Conservation (phyloP, 2,329 filamentous ascomycete genomes). For the Leptographium wingfieldii region DNA sequence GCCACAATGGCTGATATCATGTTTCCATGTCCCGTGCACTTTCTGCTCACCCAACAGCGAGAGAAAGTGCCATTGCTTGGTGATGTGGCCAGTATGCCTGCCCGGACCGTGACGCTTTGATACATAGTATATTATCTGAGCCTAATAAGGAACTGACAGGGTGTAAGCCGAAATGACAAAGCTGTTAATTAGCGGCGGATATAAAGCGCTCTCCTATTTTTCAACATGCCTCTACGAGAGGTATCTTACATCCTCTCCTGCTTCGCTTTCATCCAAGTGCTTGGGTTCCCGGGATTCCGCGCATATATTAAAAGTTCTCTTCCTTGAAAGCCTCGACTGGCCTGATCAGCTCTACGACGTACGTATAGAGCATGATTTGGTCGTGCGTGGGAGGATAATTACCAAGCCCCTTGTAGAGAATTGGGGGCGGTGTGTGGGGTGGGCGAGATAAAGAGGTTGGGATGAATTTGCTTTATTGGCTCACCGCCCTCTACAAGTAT, state of each 20-base stretch:
- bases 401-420: not conserved
- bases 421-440: slow-evolving; percentile 1
- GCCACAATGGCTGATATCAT: not conserved
- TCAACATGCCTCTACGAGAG: too few species aligned
- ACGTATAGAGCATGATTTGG: too few species aligned
- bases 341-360: too few species aligned
- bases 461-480: not conserved
- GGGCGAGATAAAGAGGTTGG: not conserved
- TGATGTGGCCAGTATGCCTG: not conserved
- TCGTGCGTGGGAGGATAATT: not conserved
- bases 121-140: not conserved
- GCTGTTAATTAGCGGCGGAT: not conserved
- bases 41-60: not conserved
- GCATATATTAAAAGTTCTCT: too few species aligned
- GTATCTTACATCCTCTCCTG: too few species aligned
- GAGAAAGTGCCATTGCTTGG: not conserved
- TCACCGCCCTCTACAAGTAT: not conserved
- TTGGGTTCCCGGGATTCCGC: too few species aligned
- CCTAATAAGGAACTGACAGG: not conserved
- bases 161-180: not conserved
- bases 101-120: not conserved
- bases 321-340: too few species aligned
- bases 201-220: not conserved
- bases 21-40: not conserved
- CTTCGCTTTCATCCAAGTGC: too few species aligned